Conservation (phyloP, 345 rosid genomes). For the Lagerstroemia speciosa region DNA sequence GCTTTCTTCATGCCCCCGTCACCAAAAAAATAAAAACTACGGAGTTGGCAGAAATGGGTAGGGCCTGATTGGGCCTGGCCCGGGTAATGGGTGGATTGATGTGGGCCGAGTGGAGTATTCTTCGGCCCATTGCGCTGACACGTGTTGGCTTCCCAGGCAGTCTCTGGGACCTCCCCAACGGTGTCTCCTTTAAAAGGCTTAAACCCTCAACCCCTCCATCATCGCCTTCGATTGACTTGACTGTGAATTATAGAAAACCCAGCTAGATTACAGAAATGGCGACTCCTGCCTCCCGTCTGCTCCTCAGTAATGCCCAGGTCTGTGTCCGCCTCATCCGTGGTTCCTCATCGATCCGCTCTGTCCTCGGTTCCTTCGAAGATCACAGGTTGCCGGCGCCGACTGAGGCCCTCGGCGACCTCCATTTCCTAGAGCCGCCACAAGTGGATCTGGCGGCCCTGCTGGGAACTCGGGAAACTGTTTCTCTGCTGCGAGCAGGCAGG, state of each 20-base stretch:
- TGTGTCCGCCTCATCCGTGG: neutral
- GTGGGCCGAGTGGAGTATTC: too few relatives aligned
- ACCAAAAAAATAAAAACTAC: too few relatives aligned
- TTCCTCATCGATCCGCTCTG: slow-evolving; percentile 1
- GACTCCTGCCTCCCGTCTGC: neutral
- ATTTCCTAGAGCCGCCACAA: neutral
- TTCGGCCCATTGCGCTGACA: neutral
- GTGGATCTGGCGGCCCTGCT: neutral
- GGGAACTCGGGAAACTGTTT: neutral
- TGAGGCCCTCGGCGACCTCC: slow-evolving; percentile 5
- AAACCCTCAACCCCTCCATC: neutral
- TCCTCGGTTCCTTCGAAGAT: neutral
- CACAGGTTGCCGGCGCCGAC: neutral
- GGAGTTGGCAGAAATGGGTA: too few relatives aligned
- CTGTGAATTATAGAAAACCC: neutral
- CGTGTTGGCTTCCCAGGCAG: neutral
- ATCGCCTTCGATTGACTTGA: too few relatives aligned
- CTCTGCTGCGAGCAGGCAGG: neutral
- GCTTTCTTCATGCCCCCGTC: too few relatives aligned
- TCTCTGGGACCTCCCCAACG: neutral
- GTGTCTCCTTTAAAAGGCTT: neutral
- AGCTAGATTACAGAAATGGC: slow-evolving; percentile 2
- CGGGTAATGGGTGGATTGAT: too few relatives aligned
- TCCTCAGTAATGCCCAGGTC: neutral
- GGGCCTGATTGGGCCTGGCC: neutral